Percentiles rank a stretch among this genome's conserved stretches.
Evolutionary conservation across 306 rosid species (phyloP).

Genomic region (Mimosa bimucronata): DNA sequence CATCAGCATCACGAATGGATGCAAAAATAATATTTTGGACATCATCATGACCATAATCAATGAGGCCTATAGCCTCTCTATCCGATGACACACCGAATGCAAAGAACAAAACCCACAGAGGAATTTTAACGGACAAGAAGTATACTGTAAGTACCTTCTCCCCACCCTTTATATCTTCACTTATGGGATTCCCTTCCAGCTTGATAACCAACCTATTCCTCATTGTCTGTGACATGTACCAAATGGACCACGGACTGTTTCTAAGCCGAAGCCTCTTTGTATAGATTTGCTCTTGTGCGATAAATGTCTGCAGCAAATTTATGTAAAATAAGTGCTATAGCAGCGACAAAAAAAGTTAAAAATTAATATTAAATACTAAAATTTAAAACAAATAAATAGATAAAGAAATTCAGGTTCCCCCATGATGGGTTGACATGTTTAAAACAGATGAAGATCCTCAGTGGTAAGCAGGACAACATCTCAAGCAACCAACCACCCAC

Average conservation of each 20-base stretch:
- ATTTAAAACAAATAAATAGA: background rate
- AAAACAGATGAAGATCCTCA: background rate
- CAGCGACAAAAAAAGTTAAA: background rate
- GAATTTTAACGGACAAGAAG: conserved; percentile 77
- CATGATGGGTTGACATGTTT: background rate
- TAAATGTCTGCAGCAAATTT: conserved; percentile 70
- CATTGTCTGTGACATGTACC: conserved; percentile 71
- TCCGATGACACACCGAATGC: conserved; percentile 83
- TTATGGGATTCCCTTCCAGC: conserved; percentile 52
- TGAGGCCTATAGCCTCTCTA: conserved; percentile 72
- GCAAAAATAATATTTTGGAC: conserved; percentile 70
- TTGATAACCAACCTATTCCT: conserved; percentile 75
- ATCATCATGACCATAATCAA: conserved; percentile 64
- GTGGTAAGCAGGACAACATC: background rate
- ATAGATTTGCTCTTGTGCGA: conserved; percentile 88
- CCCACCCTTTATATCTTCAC: conserved; percentile 64
- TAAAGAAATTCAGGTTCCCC: background rate
- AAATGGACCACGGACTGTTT: conserved; percentile 65
- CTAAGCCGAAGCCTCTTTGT: conserved; percentile 76
- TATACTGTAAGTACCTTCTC: conserved; percentile 73
- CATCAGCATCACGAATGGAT: conserved; percentile 75
- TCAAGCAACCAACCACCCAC: background rate
- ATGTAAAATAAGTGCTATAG: conserved; percentile 2
- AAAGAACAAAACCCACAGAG: conserved; percentile 85
- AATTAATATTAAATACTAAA: conserved; percentile 4